phyloP scores from a whole-genome alignment of 805 yeast genomes.

The Kurtzmaniella fragi region DNA sequence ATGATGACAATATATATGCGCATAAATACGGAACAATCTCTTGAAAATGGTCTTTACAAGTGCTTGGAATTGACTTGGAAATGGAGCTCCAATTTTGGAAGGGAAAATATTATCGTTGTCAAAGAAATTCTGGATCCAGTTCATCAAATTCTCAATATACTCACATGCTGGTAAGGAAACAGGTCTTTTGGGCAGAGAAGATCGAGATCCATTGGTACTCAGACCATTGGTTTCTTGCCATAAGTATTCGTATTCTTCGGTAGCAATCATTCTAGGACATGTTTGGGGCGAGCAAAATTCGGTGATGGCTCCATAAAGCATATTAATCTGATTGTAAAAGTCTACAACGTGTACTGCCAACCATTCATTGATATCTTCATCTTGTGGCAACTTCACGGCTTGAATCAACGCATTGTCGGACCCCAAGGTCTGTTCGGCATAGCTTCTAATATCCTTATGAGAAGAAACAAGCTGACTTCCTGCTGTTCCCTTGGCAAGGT shows the following conservation, averaged over 20 bases:
- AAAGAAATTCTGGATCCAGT: constrained; percentile 89
- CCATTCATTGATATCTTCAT: constrained; percentile 92
- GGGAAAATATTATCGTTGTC: constrained; percentile 93
- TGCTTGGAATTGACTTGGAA: constrained; percentile 76
- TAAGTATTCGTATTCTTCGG: constrained; percentile 91
- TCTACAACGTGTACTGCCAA: constrained; percentile 97
- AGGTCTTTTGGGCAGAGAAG: constrained; percentile 53
- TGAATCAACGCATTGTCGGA: constrained; percentile 86
- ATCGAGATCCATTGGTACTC: constrained; percentile 12
- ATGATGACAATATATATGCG: constrained; percentile 97
- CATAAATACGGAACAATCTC: constrained; percentile 88
- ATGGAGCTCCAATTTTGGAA: constrained; percentile 83
- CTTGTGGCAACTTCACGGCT: constrained; percentile 90
- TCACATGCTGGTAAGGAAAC: constrained; percentile 90
- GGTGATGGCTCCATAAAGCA: constrained; percentile 93
- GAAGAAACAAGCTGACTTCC: constrained; percentile 33
- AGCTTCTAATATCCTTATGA: constrained; percentile 74
- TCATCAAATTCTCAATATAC: constrained; percentile 88
- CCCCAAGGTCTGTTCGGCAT: constrained; percentile 94
- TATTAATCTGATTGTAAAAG: constrained; percentile 91
- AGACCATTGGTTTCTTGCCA: constrained; percentile 77
- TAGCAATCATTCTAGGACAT: constrained; percentile 97
- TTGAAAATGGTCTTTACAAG: constrained; percentile 84
- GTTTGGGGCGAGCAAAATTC: constrained; percentile 94
- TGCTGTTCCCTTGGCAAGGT: constrained; percentile 2